Evolutionary conservation across 345 rosid species (phyloP), one percentile per base, ranked within the genome.

Genomic region (Trapa incisa): DNA sequence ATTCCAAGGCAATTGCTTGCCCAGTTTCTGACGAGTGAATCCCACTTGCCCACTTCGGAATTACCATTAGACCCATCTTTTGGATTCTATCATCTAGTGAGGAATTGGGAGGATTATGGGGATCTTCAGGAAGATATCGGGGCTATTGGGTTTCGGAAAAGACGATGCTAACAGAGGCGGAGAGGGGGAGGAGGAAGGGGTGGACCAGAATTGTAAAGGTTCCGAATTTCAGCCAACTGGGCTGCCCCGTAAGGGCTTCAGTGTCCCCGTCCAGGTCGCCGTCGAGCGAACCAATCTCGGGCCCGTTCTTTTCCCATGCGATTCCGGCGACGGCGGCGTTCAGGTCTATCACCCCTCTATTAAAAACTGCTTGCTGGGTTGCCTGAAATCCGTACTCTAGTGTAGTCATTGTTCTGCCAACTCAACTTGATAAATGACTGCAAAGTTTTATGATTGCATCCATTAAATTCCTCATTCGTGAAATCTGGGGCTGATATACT

Each of bases 321-420:
- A 68, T 29, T 75, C 96, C 68, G 84, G 84, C 54, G 91, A 88
- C 22, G 99, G 99, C 73, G 99, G 96, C 76, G 81, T 94, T 52
- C 99, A 94, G 97, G 99, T 94, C 41, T 38, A 47, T 14, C 65
- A 53, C 57, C 37, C 52, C 61, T 70, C 5, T 62, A 6, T 37
- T 62, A 3, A 37, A 37, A 54, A 5, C 9, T 64, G 16, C 33
- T 14, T 43, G 32, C 22, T 35, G 8, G 60, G 60, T 54, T 54
- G 35, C 60, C 11, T 54, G 60, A 4, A 5, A 5, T 7, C 4
- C n/a, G 22, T 16, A 5, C 56, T 50, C n/a, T 1, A 15, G 5
- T 15, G 22, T 15, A 41, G 4, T 41, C 43, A 3, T 41, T 4
- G 6, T 8, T 41, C 1, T 41, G 43, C 43, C 43, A 0, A 8